phyloP scores from a whole-genome alignment of 441 rosid genomes.

The Erodium texanum region DNA sequence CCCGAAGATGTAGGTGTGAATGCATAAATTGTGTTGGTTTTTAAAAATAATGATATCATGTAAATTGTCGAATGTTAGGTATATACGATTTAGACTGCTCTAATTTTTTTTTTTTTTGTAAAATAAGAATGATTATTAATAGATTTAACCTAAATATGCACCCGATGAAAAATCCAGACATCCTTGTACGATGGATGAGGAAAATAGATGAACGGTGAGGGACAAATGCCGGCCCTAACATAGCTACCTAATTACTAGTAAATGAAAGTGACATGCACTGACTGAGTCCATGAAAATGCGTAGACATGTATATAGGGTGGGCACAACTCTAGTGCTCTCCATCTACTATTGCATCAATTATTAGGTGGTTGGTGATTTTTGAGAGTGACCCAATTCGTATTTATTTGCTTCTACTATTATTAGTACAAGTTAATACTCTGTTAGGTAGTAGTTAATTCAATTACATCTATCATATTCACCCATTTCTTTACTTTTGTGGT shows the following conservation, averaged over 20 bases:
- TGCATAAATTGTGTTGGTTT: too few species aligned
- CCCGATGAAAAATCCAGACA: too few species aligned
- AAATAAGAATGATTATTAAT: too few species aligned
- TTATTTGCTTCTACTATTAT: neutral
- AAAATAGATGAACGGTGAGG: neutral
- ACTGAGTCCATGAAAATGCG: neutral
- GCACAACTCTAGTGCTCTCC: neutral
- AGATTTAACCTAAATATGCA: too few species aligned
- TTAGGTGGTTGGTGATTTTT: neutral
- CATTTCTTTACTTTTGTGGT: neutral
- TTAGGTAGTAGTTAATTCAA: neutral
- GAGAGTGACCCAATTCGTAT: neutral
- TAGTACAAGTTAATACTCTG: neutral
- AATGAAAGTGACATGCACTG: neutral
- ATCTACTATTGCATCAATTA: neutral
- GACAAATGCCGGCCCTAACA: neutral
- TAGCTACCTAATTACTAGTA: conserved; percentile 4
- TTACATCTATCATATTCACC: too few species aligned
- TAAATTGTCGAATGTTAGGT: too few species aligned
- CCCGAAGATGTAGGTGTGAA: too few species aligned
- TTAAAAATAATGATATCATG: too few species aligned
- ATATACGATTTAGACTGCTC: too few species aligned
- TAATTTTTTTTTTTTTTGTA: too few species aligned
- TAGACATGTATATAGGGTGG: too few species aligned
- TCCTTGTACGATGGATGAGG: too few species aligned